A percentile compares a stretch with the other conserved stretches of the same genome.
Conservation (phyloP, 805 yeast genomes). For the Candida hispaniensis region DNA sequence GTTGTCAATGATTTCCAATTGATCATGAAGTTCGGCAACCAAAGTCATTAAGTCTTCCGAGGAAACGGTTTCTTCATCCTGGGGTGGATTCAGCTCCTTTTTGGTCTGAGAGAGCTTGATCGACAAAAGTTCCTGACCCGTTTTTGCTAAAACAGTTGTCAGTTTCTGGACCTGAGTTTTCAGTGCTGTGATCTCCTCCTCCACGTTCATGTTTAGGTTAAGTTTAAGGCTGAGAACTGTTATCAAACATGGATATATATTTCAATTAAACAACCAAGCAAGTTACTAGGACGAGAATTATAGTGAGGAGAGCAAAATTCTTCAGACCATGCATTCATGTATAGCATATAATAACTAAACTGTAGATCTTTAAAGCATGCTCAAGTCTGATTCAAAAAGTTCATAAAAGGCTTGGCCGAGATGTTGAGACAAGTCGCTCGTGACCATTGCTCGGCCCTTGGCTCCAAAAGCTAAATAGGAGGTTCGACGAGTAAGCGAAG, state of each 20-base stretch:
- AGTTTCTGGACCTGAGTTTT: slow-evolving; percentile 13
- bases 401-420: slow-evolving; percentile 54
- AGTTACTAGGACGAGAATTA: too few relatives aligned
- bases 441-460: slow-evolving; percentile 71
- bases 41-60: slow-evolving; percentile 78
- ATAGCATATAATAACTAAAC: too few relatives aligned
- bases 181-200: slow-evolving; percentile 11
- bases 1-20: slow-evolving; percentile 64
- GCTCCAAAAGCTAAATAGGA: slow-evolving; percentile 51
- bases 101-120: slow-evolving; percentile 14
- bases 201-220: too few relatives aligned
- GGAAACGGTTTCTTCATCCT: slow-evolving; percentile 52
- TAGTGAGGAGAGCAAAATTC: too few relatives aligned
- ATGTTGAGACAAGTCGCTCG: slow-evolving; percentile 63
- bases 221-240: too few relatives aligned
- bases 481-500: slow-evolving; percentile 54
- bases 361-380: slow-evolving; percentile 9
- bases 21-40: slow-evolving; percentile 84
- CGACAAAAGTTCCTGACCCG: slow-evolving; percentile 12
- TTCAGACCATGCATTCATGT: too few relatives aligned
- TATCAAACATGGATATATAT: too few relatives aligned
- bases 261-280: too few relatives aligned
- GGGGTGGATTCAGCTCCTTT: slow-evolving; percentile 23
- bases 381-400: slow-evolving; percentile 28
- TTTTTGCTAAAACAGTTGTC: slow-evolving; percentile 10